phyloP scores from a whole-genome alignment of 306 rosid species.

The peach (Prunus persica) region DNA sequence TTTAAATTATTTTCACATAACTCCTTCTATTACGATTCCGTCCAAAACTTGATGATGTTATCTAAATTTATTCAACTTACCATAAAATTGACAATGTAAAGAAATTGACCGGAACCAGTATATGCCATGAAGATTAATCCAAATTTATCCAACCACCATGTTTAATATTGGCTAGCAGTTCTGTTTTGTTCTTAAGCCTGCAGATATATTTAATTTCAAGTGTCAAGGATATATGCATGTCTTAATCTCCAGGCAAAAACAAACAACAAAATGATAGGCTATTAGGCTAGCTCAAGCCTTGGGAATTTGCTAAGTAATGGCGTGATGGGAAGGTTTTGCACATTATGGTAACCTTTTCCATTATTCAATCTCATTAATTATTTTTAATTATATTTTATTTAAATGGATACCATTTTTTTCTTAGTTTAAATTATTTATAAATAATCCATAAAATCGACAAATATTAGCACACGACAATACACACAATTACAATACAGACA shows the following conservation, averaged over 20 bases:
- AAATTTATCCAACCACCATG: background rate
- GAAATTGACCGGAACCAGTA: background rate
- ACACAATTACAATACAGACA: too few relatives aligned
- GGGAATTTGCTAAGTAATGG: background rate
- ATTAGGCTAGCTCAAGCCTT: background rate
- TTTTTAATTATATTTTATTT: too few relatives aligned
- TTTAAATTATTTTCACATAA: too few relatives aligned
- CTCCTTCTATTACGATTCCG: too few relatives aligned
- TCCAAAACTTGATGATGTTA: too few relatives aligned
- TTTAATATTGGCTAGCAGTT: background rate
- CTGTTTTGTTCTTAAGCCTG: background rate
- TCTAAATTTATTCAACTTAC: too few relatives aligned
- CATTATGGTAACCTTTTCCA: background rate
- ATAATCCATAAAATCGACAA: too few relatives aligned
- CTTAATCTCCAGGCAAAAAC: background rate
- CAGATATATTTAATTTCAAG: background rate
- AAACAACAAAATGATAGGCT: background rate
- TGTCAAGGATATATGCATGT: background rate
- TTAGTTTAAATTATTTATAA: too few relatives aligned
- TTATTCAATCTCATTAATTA: background rate
- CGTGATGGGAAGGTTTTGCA: slow-evolving; percentile 8
- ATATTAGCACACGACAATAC: too few relatives aligned
- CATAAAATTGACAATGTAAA: background rate
- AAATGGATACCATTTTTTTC: too few relatives aligned
- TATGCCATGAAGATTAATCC: background rate